Evolutionary conservation across 176 grass and related monocot species (phyloP).

Genomic region (Avena sativa): DNA sequence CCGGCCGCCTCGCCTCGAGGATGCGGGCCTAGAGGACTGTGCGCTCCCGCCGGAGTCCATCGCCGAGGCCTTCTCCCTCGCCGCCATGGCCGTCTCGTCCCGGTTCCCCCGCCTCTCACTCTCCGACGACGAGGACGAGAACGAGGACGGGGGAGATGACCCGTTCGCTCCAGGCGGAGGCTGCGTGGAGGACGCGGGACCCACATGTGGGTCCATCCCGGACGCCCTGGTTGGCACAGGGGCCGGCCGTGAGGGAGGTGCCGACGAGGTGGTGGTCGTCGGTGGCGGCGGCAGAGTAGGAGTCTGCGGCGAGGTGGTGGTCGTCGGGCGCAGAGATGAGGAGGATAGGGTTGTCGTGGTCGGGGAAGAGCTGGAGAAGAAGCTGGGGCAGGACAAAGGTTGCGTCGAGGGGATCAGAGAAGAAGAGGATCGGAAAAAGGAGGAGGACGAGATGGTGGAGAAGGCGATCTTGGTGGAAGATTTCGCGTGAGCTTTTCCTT

Average conservation of each 20-base stretch:
- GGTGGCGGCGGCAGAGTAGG: not conserved
- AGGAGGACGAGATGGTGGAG: not conserved
- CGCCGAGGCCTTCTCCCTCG: conserved; percentile 77
- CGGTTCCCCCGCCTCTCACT: conserved; percentile 33
- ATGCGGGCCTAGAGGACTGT: conserved; percentile 86
- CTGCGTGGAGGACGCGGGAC: conserved; percentile 29
- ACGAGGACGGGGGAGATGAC: not conserved
- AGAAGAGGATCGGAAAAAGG: not conserved
- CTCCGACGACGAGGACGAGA: conserved; percentile 33
- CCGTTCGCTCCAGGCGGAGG: not conserved
- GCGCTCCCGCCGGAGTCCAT: conserved; percentile 88
- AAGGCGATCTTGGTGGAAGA: conserved; percentile 39
- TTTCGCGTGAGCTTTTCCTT: conserved; percentile 35
- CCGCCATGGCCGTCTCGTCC: conserved; percentile 51
- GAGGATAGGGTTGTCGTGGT: conserved; percentile 43
- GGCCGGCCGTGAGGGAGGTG: not conserved
- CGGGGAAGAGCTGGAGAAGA: conserved; percentile 31
- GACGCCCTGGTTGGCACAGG: conserved; percentile 32
- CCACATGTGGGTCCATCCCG: conserved; percentile 8
- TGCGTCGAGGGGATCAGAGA: conserved; percentile 43
- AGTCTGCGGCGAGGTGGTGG: conserved; percentile 24
- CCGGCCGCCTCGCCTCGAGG: conserved; percentile 47
- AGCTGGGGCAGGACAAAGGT: conserved; percentile 27
- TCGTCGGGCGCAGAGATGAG: conserved; percentile 21
- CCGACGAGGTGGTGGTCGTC: conserved; percentile 30